Evolutionary conservation across 768 basidiomycete genomes (phyloP), one percentile per base, ranked within the genome.

Genomic region (Boletus rubescentipes): DNA sequence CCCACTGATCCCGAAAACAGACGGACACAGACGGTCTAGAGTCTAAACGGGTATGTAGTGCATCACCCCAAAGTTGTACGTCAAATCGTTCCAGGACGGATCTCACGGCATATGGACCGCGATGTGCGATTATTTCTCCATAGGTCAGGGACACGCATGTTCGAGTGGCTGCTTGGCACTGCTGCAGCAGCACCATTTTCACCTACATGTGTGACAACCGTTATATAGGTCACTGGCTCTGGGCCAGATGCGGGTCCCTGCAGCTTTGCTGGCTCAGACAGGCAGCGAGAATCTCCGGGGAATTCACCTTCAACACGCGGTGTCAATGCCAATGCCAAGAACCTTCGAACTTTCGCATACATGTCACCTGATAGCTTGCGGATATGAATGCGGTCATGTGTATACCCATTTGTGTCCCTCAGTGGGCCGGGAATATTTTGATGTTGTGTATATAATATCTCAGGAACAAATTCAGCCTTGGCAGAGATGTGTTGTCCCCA

Each of bases 301-400:
- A 29, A 53, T 20, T 43, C 30, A n/a, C 53, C 53, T n/a, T 48
- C 18, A 32, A 44, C 53, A 51, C 23, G 35, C 43, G n/a, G 29
- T 38, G 35, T 29, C 35, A 58, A 42, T 37, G 44, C 34, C 34
- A 51, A 46, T 9, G 38, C 48, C 21, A 26, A 49, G 26, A 14
- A 58, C 37, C 12, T 39, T 23, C 12, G 41, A n/a, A 10, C 26
- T n/a, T 44, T 43, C 26, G 16, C 18, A 39, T n/a, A 9, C 26
- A 18, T 20, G 20, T 26, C 34, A 46, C 32, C n/a, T 16, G 48
- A 18, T 20, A 7, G 30, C 39, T 35, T 16, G 42, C 57, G 40
- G 55, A 61, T 14, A 61, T 51, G 49, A 49, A 61, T 2, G 5
- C 10, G 34, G 20, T 41, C 38, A 5, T 36, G 9, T 34, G 10